Evolutionary conservation across 1,284 basidiomycete species (phyloP).

Genomic region (Wolfiporia cocos): DNA sequence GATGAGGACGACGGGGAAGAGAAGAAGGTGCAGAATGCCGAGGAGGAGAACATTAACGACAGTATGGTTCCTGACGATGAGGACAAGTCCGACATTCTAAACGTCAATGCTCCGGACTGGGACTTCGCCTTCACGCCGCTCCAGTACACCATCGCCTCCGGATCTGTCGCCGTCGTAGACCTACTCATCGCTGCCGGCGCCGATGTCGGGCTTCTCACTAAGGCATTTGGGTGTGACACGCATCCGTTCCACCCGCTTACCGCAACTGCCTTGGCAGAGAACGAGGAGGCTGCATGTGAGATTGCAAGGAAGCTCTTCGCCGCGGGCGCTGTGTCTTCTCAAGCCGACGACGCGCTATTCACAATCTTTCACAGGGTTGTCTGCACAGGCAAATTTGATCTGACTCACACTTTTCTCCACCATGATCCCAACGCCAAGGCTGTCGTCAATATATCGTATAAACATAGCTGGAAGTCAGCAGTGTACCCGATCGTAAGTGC

Average conservation of each 20-base stretch:
- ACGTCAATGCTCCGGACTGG: constrained; percentile 49
- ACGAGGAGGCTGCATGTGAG: constrained; percentile 35
- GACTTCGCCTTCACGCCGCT: constrained; percentile 48
- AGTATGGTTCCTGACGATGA: constrained; percentile 41
- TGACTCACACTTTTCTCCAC: constrained; percentile 40
- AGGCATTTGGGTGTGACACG: constrained; percentile 14
- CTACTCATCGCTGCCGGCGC: constrained; percentile 42
- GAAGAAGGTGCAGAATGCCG: constrained; percentile 24
- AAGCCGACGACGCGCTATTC: constrained; percentile 36
- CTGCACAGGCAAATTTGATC: constrained; percentile 29
- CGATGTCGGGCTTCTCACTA: constrained; percentile 23
- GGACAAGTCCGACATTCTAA: constrained; percentile 44
- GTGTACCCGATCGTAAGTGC: constrained; percentile 34
- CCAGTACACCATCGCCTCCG: constrained; percentile 44
- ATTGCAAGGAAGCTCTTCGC: constrained; percentile 42
- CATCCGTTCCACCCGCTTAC: constrained; percentile 39
- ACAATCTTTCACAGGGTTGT: constrained; percentile 48
- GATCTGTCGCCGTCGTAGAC: constrained; percentile 37
- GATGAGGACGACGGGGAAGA: constrained; percentile 20
- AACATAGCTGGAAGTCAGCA: constrained; percentile 14
- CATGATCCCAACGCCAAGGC: constrained; percentile 40
- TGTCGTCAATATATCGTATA: constrained; percentile 39
- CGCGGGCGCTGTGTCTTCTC: constrained; percentile 41
- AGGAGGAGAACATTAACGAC: constrained; percentile 15
- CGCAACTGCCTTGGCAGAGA: constrained; percentile 38